Conservation (phyloP, 345 rosid genomes). For the Fremontodendron californicum region DNA sequence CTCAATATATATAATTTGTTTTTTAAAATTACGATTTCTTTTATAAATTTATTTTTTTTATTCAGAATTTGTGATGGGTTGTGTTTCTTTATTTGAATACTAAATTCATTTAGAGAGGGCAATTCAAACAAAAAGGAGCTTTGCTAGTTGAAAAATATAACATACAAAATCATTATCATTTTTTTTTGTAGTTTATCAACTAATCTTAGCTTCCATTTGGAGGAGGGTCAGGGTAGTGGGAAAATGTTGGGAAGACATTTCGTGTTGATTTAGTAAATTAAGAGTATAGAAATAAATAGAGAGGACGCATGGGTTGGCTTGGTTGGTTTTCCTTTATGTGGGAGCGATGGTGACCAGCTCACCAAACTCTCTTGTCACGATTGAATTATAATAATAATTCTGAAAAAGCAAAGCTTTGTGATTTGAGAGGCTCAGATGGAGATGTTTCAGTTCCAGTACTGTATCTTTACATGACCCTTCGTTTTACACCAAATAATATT, state of each 20-base stretch:
- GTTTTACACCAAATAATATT: background rate
- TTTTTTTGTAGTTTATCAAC: background rate
- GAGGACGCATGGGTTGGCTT: background rate
- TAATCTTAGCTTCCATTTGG: background rate
- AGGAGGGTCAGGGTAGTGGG: background rate
- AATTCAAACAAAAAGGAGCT: too few relatives aligned
- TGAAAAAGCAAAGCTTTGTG: too few relatives aligned
- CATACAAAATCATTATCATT: background rate
- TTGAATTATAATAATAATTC: background rate
- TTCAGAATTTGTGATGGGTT: background rate
- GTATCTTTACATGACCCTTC: background rate
- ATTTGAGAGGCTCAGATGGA: background rate
- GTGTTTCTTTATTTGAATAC: too few relatives aligned
- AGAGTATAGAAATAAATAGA: background rate
- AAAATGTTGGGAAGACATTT: background rate
- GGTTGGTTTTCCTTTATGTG: background rate
- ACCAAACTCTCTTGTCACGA: conserved; percentile 3
- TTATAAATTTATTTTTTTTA: too few relatives aligned
- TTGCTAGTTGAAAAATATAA: too few relatives aligned
- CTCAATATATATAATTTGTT: too few relatives aligned
- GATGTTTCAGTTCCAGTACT: background rate
- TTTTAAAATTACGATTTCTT: too few relatives aligned
- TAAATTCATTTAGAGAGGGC: background rate
- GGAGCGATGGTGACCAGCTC: background rate
- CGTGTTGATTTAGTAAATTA: background rate